These are phyloP conservation scores for Mortierella hygrophila DNA, from an alignment of 192 early-diverging fungal species.

Conservation along the genomic window DNA sequence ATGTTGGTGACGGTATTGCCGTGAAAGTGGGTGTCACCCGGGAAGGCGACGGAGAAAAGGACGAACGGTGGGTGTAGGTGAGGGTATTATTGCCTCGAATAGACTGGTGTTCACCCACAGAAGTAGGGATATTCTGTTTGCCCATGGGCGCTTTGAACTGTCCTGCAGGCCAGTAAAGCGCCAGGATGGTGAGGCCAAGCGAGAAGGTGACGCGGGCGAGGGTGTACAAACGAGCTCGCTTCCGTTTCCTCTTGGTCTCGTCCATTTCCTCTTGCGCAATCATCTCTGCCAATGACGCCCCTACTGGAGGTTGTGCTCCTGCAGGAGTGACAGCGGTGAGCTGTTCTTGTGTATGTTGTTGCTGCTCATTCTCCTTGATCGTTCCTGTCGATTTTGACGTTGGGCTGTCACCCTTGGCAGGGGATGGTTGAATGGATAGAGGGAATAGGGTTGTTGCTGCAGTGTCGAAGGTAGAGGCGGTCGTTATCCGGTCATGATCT, in stretches of 20 bases:
- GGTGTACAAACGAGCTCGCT: not conserved
- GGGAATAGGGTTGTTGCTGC: not conserved
- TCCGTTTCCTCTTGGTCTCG: not conserved
- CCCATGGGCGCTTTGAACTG: slow-evolving; percentile 19
- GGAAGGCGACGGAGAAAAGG: not conserved
- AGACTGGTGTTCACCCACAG: not conserved
- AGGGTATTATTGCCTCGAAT: not conserved
- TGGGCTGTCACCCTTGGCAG: not conserved
- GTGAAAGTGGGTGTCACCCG: not conserved
- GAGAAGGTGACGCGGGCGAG: slow-evolving; percentile 19
- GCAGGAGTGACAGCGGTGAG: not conserved
- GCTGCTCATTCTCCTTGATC: not conserved
- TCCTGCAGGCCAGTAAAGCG: slow-evolving; percentile 45
- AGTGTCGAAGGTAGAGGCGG: not conserved
- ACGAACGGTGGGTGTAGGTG: not conserved
- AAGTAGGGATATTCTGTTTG: not conserved
- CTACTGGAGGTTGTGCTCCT: not conserved
- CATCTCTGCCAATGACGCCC: not conserved
- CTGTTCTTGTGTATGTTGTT: not conserved
- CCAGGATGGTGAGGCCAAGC: slow-evolving; percentile 25
- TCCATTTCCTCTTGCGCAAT: not conserved
- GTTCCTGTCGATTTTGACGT: not conserved
- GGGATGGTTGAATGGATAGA: not conserved
- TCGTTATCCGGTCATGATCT: slow-evolving; percentile 4
- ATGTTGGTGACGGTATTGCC: not conserved